Evolutionary conservation across 2,329 filamentous ascomycete genomes (phyloP).

Genomic region (Fusarium pilosicola): DNA sequence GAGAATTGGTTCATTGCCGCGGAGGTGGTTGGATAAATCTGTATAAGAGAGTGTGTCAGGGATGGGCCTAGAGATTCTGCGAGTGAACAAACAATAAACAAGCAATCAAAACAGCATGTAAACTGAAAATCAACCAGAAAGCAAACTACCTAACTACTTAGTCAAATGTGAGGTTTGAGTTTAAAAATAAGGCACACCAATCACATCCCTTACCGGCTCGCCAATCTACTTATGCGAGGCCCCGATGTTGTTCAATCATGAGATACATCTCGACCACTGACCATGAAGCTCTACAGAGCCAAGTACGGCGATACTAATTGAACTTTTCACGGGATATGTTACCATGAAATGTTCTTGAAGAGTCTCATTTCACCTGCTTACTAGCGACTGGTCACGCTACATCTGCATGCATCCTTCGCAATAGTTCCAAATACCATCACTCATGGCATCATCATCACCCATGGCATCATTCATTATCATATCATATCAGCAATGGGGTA

Average conservation of each 20-base stretch:
- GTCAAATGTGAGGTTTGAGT: background rate
- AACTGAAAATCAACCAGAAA: background rate
- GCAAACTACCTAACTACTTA: background rate
- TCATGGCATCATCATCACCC: background rate
- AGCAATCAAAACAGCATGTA: background rate
- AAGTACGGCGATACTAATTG: background rate
- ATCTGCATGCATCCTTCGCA: background rate
- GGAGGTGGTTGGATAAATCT: background rate
- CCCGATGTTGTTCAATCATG: background rate
- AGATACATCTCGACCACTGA: background rate
- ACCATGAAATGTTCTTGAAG: background rate
- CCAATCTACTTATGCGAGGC: constrained; percentile 7
- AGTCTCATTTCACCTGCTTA: background rate
- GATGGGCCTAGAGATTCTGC: background rate
- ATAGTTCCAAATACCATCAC: background rate
- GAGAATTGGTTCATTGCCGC: background rate
- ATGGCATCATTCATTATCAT: background rate
- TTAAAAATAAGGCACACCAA: constrained; percentile 5
- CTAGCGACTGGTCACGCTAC: background rate
- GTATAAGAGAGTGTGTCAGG: background rate
- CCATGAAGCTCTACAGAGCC: background rate
- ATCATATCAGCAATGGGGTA: background rate
- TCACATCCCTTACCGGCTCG: background rate
- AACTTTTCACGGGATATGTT: background rate
- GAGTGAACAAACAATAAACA: background rate